Evolutionary conservation across 164 flowering plant genomes (phyloP).

Genomic region (Tinospora cordifolia): DNA sequence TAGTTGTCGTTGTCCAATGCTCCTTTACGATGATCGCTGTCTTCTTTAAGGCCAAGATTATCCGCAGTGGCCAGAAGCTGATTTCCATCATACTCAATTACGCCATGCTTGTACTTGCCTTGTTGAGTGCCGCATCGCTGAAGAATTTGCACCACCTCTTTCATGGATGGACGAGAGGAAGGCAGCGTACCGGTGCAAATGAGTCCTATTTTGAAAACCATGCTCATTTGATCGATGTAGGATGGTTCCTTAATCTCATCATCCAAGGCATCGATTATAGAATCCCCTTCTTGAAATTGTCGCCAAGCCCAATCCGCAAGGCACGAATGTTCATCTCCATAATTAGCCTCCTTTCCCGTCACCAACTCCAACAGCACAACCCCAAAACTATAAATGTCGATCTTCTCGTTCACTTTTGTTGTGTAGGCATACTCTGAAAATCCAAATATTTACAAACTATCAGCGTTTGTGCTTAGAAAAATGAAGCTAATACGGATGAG

Average conservation of each 20-base stretch:
- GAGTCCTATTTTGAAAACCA: constrained; percentile 57
- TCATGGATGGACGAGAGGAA: constrained; percentile 66
- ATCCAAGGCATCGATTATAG: constrained; percentile 38
- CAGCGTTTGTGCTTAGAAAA: too few species aligned
- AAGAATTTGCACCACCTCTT: constrained; percentile 57
- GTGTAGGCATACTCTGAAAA: constrained; percentile 74
- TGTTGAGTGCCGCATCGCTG: constrained; percentile 20
- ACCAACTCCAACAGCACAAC: constrained; percentile 75
- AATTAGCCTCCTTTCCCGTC: constrained; percentile 60
- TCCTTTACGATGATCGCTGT: too few species aligned
- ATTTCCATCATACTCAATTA: constrained; percentile 31
- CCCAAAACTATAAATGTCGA: constrained; percentile 83
- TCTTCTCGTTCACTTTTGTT: constrained; percentile 59
- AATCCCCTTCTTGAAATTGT: constrained; percentile 33
- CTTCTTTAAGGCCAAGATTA: neutral
- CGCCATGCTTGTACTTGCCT: constrained; percentile 15
- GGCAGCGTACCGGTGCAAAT: constrained; percentile 58
- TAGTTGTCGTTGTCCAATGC: neutral
- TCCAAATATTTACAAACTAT: neutral
- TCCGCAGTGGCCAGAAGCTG: constrained; percentile 35
- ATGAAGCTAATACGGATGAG: too few species aligned
- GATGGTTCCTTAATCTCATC: constrained; percentile 34
- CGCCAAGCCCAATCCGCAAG: constrained; percentile 80
- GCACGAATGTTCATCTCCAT: constrained; percentile 41
- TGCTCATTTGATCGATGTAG: constrained; percentile 42